Base-by-base conservation (phyloP, 176 grass and related monocot genomes). In the Otatea glauca region DNA sequence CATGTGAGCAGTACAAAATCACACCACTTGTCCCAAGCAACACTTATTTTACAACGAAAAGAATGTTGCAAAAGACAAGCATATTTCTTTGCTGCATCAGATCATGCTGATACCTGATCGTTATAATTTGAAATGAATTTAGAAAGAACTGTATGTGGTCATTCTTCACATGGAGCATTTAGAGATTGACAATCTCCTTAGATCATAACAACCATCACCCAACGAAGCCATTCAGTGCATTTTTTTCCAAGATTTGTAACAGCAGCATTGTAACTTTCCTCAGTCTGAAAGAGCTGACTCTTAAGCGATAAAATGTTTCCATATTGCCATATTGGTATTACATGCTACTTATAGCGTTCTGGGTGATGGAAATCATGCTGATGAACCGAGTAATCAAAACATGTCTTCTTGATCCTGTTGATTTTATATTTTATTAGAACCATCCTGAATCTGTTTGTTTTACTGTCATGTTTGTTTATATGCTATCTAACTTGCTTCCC, bases 341-440 rank as follows among this genome's bases (percentile, higher is more conserved):
- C 9, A 43, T 60, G 42, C 7, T 70, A 70, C 37, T 35, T 68
- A 6, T 45, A 12, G 9, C 48, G 65, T 50, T 79, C 54, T 34
- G 18, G 6, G 76, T 80, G 44, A 43, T 72, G 21, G 23, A 50
- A 41, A 69, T 82, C 21, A 51, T 84, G 71, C 15, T 75, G 14
- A 81, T 20, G 66, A 27, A 50, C 53, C 29, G 81, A 70, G 21
- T 34, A 44, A 15, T 41, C 5, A 25, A 32, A 56, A 51, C 6
- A 20, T 81, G 37, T 70, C 21, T 70, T 79, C 0, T 63, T 61
- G 37, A 9, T 29, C 2, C 32, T 62, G 32, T 60, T 43, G 12
- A 20, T 64, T 79, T 80, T n/a, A 65, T 6, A 18, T 65, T 72
- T 39, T 38, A 27, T 54, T 49, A 17, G 18, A 32, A 55, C 11